Percentiles rank a stretch among this genome's conserved stretches.
phyloP scores from a whole-genome alignment of 192 early-diverging fungal species.

The Coemansia sp. region DNA sequence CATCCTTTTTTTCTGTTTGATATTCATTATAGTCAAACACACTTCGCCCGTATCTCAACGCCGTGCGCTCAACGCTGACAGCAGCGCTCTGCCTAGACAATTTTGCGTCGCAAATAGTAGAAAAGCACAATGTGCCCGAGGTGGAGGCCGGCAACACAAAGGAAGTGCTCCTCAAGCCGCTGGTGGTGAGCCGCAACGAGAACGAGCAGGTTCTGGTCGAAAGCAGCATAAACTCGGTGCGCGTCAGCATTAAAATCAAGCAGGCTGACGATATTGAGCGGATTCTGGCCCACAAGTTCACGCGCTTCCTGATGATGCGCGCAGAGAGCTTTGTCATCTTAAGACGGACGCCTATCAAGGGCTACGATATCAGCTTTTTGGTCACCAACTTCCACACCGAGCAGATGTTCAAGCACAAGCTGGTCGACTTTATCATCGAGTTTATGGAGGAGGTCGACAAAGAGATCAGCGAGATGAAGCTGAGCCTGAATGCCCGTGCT shows the following conservation, averaged over 20 bases:
- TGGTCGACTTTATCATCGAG: constrained; percentile 98
- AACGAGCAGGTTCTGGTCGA: constrained; percentile 93
- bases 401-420: constrained; percentile 98
- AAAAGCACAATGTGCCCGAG: constrained; percentile 98
- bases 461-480: constrained; percentile 98
- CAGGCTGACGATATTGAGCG: constrained; percentile 97
- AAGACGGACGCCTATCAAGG: constrained; percentile 86
- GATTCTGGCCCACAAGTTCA: constrained; percentile 93
- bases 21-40: constrained; percentile 83
- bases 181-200: constrained; percentile 86
- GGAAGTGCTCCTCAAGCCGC: constrained; percentile 83
- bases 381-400: constrained; percentile 98
- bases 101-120: constrained; percentile 95
- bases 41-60: constrained; percentile 90
- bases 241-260: constrained; percentile 94
- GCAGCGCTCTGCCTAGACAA: constrained; percentile 96
- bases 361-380: constrained; percentile 96
- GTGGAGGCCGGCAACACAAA: constrained; percentile 81
- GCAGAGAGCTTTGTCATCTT: constrained; percentile 96
- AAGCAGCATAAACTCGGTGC: constrained; percentile 88
- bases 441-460: constrained; percentile 99
- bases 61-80: constrained; percentile 89
- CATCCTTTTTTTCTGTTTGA: background rate
- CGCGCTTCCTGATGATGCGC: constrained; percentile 95
- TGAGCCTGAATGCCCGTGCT: constrained; percentile 88